phyloP scores from a whole-genome alignment of 345 rosid species.

The Mallotus nudiflorus region DNA sequence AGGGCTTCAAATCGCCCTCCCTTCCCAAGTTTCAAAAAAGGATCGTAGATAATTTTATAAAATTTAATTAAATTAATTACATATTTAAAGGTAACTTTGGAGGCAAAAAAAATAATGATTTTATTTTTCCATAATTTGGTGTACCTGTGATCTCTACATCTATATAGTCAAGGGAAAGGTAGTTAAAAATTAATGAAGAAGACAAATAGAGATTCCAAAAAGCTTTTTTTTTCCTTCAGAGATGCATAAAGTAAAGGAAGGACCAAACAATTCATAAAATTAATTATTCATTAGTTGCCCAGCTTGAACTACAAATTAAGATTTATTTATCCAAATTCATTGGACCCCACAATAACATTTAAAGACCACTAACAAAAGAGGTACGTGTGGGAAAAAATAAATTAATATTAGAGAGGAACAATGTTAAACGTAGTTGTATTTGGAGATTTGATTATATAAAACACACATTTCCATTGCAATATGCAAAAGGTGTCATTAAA shows the following conservation, averaged over 20 bases:
- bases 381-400: constrained; percentile 24
- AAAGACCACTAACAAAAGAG: constrained; percentile 9
- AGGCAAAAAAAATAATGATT: too few relatives aligned
- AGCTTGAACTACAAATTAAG: neutral
- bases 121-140: neutral
- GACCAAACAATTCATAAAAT: too few relatives aligned
- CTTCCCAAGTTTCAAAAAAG: too few relatives aligned
- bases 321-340: neutral
- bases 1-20: too few relatives aligned
- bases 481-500: constrained; percentile 8
- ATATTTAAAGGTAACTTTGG: too few relatives aligned
- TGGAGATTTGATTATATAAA: too few relatives aligned
- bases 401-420: constrained; percentile 6
- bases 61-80: too few relatives aligned
- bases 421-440: neutral
- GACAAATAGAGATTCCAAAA: constrained; percentile 10
- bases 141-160: too few relatives aligned
- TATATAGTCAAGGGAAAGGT: too few relatives aligned
- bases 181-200: neutral
- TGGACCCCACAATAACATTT: neutral
- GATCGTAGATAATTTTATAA: too few relatives aligned
- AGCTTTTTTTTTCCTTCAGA: neutral
- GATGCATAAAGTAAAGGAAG: neutral
- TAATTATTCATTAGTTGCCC: too few relatives aligned
- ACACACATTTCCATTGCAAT: too few relatives aligned